Base-by-base conservation (phyloP, 805 yeast species). In the Zygosaccharomyces bailii region DNA sequence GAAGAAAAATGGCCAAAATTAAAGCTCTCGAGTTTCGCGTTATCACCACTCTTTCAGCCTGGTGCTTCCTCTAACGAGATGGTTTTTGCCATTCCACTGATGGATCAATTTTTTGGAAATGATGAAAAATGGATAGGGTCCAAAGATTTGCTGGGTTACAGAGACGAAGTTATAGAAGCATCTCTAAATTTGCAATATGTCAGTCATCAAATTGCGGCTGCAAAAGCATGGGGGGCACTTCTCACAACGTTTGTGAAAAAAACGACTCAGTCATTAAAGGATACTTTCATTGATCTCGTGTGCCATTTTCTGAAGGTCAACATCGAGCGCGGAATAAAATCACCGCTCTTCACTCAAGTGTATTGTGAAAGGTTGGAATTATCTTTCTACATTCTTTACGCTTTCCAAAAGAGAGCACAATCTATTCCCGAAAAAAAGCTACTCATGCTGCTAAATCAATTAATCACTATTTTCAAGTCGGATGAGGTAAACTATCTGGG, bases 171-270 rank as follows among this genome's bases (percentile, higher is more conserved):
- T 4, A 62, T 75, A 2, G 69, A 73, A 1, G 79, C 84, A 1
- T 81, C 89, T 48, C 62, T 80, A 34, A 82, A 82, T 54, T 57
- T 80, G 39, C 87, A 87, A 49, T 74, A 72, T 53, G 73, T 79
- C 5, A 73, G 80, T 32, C 74, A 90, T 1, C 95, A 88, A 55
- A 70, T 82, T 11, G 69, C 78, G 3, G 76, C 85, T 16, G 84
- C 87, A 3, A 83, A 82, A 54, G 76, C 95, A 0, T 80, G 86
- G 75, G 89, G 91, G 39, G 88, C 93, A 1, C 68, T 89, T 25
- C 50, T 87, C 17, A 80, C 91, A 0, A 78, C 91, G 0, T 82
- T 69, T 54, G 74, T 84, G 46, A 75, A 79, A 49, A 70, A 67
- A 35, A 61, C 60, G 17, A 55, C 60, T 1, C 47, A 50, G 0